These are phyloP conservation scores for Neospermospora avenae DNA, from an alignment of 2,329 filamentous ascomycete genomes.

Conservation along the genomic window DNA sequence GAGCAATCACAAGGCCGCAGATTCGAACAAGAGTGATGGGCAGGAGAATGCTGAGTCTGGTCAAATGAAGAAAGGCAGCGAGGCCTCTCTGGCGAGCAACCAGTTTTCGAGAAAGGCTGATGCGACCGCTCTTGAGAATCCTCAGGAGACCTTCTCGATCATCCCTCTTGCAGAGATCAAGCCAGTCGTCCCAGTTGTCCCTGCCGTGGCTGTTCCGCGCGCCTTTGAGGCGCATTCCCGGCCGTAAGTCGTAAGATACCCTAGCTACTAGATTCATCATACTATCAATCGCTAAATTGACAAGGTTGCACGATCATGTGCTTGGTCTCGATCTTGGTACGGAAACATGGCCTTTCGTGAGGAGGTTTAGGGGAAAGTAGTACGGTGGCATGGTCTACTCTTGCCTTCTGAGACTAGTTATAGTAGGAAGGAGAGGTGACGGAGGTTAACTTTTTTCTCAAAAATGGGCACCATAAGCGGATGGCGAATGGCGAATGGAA, in stretches of 20 bases:
- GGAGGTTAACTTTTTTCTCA: too few species aligned
- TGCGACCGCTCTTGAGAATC: not conserved
- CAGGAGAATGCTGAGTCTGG: not conserved
- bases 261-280: not conserved
- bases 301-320: not conserved
- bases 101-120: constrained; percentile 19
- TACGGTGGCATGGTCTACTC: not conserved
- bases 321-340: not conserved
- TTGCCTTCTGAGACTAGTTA: not conserved
- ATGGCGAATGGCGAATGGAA: not conserved
- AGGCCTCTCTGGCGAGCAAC: not conserved
- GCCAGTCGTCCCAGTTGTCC: constrained; percentile 2
- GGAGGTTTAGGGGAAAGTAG: constrained; percentile 12
- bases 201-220: constrained; percentile 23
- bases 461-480: not conserved
- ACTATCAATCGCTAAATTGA: constrained; percentile 8
- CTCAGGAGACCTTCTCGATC: not conserved
- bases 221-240: constrained; percentile 19
- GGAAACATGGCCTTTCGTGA: constrained; percentile 25
- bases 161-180: not conserved
- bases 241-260: constrained; percentile 30
- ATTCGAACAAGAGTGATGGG: not conserved
- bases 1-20: too few species aligned
- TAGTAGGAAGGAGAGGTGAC: not conserved
- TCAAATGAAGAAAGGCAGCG: constrained; percentile 11